A percentile compares a stretch with the other conserved stretches of the same genome.
These are phyloP conservation scores for Litchi chinensis DNA, from an alignment of 345 rosid species.

Conservation along the genomic window DNA sequence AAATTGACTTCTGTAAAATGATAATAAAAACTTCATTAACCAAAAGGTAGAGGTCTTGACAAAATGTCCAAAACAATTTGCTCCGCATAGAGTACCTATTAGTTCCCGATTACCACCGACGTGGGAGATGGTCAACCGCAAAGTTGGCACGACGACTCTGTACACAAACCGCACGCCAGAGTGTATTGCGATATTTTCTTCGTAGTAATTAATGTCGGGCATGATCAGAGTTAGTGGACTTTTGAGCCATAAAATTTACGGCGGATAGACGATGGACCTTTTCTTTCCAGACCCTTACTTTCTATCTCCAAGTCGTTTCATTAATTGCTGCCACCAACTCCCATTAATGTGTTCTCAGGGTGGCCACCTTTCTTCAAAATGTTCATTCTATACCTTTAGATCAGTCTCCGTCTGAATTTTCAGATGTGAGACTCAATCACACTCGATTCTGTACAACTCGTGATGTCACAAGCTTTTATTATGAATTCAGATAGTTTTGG, in stretches of 20 bases:
- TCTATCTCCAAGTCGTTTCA: not conserved
- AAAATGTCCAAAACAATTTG: no score
- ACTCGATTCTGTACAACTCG: not conserved
- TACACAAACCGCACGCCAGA: not conserved
- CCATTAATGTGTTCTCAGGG: constrained; percentile 8
- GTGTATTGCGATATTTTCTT: not conserved
- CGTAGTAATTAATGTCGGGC: not conserved
- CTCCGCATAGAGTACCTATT: no score
- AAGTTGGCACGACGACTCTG: not conserved
- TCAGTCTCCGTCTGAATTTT: not conserved
- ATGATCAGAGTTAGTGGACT: not conserved
- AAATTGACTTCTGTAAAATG: no score
- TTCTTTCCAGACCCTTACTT: not conserved
- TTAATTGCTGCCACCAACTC: constrained; percentile 12
- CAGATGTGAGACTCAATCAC: not conserved
- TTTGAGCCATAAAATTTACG: not conserved
- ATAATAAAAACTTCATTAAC: no score
- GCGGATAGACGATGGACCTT: not conserved
- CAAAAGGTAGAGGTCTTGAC: no score
- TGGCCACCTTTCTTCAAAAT: not conserved
- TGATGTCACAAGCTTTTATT: not conserved
- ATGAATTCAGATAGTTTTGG: not conserved
- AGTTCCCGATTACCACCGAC: not conserved
- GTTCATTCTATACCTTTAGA: not conserved
- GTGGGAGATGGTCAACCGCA: not conserved